Evolutionary conservation across 345 rosid species (phyloP).

Genomic region (Noccaea caerulescens): DNA sequence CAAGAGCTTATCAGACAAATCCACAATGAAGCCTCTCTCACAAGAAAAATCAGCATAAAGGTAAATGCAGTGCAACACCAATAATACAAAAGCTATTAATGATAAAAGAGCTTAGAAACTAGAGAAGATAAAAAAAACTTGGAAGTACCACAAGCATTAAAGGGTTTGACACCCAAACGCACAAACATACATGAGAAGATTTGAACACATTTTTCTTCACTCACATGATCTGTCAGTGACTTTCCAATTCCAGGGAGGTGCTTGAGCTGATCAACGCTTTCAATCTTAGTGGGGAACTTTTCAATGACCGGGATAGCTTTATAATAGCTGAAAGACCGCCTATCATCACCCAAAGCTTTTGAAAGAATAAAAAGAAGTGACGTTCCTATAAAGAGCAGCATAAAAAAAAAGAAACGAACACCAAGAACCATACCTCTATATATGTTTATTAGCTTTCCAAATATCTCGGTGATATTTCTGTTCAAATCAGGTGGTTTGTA

Average conservation of each 20-base stretch:
- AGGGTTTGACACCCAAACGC: conserved; percentile 2
- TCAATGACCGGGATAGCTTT: conserved; percentile 88
- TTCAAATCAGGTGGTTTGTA: conserved; percentile 89
- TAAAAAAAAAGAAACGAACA: background rate
- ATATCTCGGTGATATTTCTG: conserved; percentile 77
- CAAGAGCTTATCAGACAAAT: conserved; percentile 5
- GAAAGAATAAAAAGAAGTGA: conserved; percentile 27
- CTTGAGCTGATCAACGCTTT: conserved; percentile 81
- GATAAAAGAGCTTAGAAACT: conserved; percentile 15
- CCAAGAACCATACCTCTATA: conserved; percentile 64
- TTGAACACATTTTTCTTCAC: conserved; percentile 35
- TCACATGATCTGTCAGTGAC: conserved; percentile 95
- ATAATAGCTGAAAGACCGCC: conserved; percentile 92
- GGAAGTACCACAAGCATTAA: background rate
- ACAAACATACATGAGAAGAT: background rate
- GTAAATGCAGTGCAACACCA: background rate
- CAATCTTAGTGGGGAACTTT: conserved; percentile 82
- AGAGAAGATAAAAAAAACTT: conserved; percentile 5
- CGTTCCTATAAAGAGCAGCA: conserved; percentile 19
- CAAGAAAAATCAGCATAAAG: background rate
- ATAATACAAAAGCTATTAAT: too few species aligned
- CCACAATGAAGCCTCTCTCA: background rate
- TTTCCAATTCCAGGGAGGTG: conserved; percentile 89
- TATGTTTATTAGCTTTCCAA: conserved; percentile 86
- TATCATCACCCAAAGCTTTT: conserved; percentile 92